Base-by-base conservation (phyloP, 1,284 basidiomycete genomes). In the Leccinum huronense region DNA sequence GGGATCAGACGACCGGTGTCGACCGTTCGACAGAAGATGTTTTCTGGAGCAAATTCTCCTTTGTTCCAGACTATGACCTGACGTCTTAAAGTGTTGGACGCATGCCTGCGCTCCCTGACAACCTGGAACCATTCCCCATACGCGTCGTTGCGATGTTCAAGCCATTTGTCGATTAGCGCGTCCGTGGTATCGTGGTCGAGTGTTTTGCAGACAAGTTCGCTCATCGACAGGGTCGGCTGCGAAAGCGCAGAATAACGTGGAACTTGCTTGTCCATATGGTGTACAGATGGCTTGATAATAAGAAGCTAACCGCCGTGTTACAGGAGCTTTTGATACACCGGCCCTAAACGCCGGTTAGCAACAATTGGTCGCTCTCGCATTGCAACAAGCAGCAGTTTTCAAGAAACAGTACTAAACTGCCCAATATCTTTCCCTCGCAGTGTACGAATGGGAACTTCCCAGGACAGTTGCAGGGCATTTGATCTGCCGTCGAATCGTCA, bases 161-260 rank as follows among this genome's bases (percentile, higher is more conserved):
- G 85, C 88, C 88, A 90, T 75, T 86, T 88, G 81, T 90, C 88
- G 77, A 90, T 90, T 68, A 90, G 84, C 77, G 86, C 81, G 78
- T 89, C 87, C 2, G 88, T 88, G 23, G 85, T 81, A 68, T 89
- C 86, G 77, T 88, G 86, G 75, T 89, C 86, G 62, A 90, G 82
- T 16, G 86, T 88, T 61, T 88, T 89, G 76, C 87, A 86, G 61
- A 89, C 84, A 59, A 90, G 86, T 78, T 90, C 89, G 68, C 86
- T 86, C 85, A 88, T 89, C 45, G 82, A 81, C 62, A 90, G 81
- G 23, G 79, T 81, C 5, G 88, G 88, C 30, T 86, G 86, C 1
- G 81, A 80, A 67, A 88, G 83, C n/a, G 84, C 82, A 58, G 87
- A 89, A 73, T 90, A 90, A 62, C 79, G 79, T 48, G 79, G 80